Conservation (phyloP, 148 eudicot genomes). For the Fagopyrum homotropicum region DNA sequence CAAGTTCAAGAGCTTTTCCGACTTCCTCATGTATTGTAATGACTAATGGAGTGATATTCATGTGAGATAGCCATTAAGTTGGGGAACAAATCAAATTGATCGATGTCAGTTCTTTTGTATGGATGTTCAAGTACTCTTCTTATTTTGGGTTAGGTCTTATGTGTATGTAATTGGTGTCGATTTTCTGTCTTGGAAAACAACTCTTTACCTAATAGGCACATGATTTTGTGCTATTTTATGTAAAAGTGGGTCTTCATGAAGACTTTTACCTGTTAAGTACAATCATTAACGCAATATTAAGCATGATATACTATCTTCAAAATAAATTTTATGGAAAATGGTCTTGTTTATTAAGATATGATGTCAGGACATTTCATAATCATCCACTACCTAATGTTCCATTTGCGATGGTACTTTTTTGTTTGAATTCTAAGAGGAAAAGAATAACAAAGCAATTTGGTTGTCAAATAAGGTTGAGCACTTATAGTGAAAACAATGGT, state of each 20-base stretch:
- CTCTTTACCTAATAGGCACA: not conserved
- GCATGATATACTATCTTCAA: not conserved
- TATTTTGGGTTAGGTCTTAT: not conserved
- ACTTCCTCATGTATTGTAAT: not conserved
- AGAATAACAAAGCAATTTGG: too few species aligned
- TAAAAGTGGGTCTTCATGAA: not conserved
- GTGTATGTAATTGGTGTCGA: not conserved
- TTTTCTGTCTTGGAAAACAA: not conserved
- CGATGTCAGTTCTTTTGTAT: not conserved
- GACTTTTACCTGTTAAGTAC: not conserved
- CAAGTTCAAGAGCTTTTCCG: not conserved
- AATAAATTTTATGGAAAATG: too few species aligned
- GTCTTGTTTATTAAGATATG: too few species aligned
- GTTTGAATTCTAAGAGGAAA: too few species aligned
- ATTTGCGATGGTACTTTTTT: not conserved
- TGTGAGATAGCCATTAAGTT: not conserved
- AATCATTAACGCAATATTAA: not conserved
- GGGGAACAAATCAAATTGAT: not conserved
- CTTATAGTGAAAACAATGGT: too few species aligned
- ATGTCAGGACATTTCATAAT: not conserved
- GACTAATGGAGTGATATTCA: not conserved
- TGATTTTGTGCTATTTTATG: not conserved
- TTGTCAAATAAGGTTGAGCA: too few species aligned
- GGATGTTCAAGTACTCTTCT: not conserved
- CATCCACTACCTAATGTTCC: not conserved